Percentiles rank a stretch among this genome's conserved stretches.
phyloP scores from a whole-genome alignment of 2,329 filamentous ascomycete species.

The Talaromyces funiculosus region DNA sequence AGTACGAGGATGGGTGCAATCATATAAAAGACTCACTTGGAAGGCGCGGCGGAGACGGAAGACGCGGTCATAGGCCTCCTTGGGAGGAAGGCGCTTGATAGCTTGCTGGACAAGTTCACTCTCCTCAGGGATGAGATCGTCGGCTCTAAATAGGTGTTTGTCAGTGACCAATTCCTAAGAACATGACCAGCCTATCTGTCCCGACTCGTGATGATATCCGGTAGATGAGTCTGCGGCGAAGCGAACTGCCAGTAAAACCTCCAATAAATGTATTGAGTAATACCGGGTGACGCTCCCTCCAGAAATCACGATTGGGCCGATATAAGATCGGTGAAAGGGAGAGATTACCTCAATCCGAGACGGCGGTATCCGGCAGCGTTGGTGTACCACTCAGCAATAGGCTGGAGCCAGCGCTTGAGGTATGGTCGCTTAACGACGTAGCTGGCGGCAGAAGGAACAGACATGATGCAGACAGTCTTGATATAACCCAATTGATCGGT shows the following conservation, averaged over 20 bases:
- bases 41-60: conserved; percentile 94
- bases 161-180: conserved; percentile 1
- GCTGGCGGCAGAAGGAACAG: conserved; percentile 65
- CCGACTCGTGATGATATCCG: not conserved
- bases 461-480: conserved; percentile 50
- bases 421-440: conserved; percentile 80
- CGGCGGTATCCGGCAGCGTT: conserved; percentile 88
- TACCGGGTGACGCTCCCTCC: not conserved
- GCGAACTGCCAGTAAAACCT: not conserved
- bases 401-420: conserved; percentile 72
- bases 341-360: conserved; percentile 76
- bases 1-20: not conserved
- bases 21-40: conserved; percentile 54
- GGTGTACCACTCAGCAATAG: conserved; percentile 81
- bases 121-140: conserved; percentile 94
- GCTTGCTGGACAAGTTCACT: conserved; percentile 78
- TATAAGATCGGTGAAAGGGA: not conserved
- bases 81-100: conserved; percentile 80
- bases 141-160: conserved; percentile 57
- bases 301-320: not conserved
- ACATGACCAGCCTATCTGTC: not conserved
- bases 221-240: not conserved
- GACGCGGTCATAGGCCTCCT: conserved; percentile 93
- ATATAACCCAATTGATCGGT: conserved; percentile 23
- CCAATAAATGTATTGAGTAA: not conserved